Conservation (phyloP, 352 stramenopile species). For the Phytopythium chamaehyphon region DNA sequence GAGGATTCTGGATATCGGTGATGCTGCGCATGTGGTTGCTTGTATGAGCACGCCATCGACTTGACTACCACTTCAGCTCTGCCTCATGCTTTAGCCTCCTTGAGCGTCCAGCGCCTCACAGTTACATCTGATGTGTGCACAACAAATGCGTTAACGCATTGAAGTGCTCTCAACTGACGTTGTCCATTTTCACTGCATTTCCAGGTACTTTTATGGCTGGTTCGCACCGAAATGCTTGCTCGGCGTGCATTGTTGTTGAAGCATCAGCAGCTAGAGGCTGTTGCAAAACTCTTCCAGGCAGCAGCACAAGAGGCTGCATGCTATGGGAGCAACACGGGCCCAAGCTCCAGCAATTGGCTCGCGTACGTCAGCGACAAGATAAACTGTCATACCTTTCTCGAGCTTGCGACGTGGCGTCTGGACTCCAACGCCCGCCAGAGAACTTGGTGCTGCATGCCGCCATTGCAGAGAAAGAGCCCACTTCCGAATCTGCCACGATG, state of each 20-base stretch:
- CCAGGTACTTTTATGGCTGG: too few species aligned
- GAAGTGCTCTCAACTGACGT: too few species aligned
- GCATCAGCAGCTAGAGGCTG: conserved; percentile 24
- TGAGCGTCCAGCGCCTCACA: too few species aligned
- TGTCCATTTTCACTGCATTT: too few species aligned
- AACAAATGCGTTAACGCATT: too few species aligned
- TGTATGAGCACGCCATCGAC: too few species aligned
- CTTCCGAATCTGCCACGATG: background rate
- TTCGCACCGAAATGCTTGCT: conserved; percentile 19
- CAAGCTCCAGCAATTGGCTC: conserved; percentile 17
- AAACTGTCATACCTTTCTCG: conserved; percentile 4
- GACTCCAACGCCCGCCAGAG: background rate
- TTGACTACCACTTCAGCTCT: too few species aligned
- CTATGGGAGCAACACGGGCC: conserved; percentile 15
- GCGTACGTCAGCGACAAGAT: conserved; percentile 13
- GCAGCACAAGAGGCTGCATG: conserved; percentile 11
- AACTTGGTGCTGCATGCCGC: background rate
- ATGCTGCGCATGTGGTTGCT: too few species aligned
- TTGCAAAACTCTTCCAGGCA: conserved; percentile 18
- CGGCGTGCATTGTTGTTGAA: conserved; percentile 24
- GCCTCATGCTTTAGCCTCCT: too few species aligned
- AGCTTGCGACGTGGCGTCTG: too few species aligned
- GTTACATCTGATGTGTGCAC: too few species aligned
- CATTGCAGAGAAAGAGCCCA: background rate
- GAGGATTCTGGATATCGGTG: too few species aligned